These are phyloP conservation scores for Ophiostoma sp. DNA, from an alignment of 2,329 filamentous ascomycete genomes.

Conservation along the genomic window DNA sequence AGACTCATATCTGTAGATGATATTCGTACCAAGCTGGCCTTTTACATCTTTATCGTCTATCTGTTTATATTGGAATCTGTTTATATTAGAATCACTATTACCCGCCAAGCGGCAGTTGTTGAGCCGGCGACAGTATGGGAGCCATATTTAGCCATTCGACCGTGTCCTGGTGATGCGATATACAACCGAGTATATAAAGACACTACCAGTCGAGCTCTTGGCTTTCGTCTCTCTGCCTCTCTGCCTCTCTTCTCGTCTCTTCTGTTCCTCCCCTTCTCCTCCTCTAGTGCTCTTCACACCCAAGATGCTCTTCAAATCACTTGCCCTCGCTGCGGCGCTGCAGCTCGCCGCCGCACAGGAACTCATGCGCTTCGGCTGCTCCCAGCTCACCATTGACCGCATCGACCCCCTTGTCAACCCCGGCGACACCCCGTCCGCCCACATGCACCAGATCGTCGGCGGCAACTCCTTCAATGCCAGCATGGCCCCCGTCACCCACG, in stretches of 20 bases:
- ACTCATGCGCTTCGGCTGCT: conserved; percentile 33
- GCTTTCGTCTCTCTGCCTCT: not conserved
- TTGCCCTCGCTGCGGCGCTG: not conserved
- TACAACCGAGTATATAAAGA: not conserved
- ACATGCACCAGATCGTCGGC: conserved; percentile 25
- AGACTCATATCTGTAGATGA: not conserved
- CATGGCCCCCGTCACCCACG: not conserved
- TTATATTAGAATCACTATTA: not conserved
- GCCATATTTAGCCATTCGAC: not conserved
- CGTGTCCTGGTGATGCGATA: not conserved
- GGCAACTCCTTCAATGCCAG: not conserved
- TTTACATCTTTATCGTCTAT: not conserved
- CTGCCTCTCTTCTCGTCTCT: not conserved
- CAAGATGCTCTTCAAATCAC: not conserved
- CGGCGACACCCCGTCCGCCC: conserved; percentile 35
- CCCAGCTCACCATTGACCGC: conserved; percentile 30
- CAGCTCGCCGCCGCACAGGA: conserved; percentile 31
- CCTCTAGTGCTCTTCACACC: not conserved
- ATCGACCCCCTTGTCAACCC: conserved; percentile 35
- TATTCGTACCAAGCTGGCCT: too few relatives aligned
- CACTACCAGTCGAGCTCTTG: not conserved
- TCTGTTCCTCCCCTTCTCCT: not conserved
- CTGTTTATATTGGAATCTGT: not conserved
- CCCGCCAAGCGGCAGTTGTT: not conserved
- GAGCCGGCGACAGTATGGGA: not conserved